A percentile compares a stretch with the other conserved stretches of the same genome.
These are phyloP conservation scores for Aspergillus pseudoglaucus DNA, from an alignment of 2,329 filamentous ascomycete species.

Conservation along the genomic window DNA sequence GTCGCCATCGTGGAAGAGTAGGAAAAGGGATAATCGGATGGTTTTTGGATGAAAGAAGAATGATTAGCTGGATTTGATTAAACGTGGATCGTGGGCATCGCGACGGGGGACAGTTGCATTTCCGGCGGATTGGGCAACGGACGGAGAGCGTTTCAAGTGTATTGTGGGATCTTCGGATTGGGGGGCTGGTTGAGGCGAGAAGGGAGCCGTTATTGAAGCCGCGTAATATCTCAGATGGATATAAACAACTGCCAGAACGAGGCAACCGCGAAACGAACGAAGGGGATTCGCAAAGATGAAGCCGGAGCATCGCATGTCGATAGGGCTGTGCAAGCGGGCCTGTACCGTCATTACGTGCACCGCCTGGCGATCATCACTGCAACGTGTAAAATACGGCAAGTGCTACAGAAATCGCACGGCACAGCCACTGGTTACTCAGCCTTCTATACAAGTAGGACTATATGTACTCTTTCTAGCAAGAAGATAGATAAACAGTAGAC, in stretches of 20 bases:
- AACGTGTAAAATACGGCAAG: too few species aligned
- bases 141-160: not conserved
- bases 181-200: too few species aligned
- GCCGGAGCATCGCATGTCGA: not conserved
- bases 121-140: not conserved
- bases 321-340: not conserved
- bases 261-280: not conserved
- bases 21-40: too few species aligned
- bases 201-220: too few species aligned
- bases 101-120: conserved; percentile 1
- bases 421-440: not conserved
- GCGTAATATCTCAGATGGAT: too few species aligned
- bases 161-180: too few species aligned
- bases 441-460: not conserved
- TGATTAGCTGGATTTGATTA: conserved; percentile 1
- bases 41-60: too few species aligned
- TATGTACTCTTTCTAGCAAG: not conserved
- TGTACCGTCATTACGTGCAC: too few species aligned
- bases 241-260: not conserved
- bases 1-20: conserved; percentile 28
- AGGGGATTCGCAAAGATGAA: not conserved
- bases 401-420: too few species aligned
- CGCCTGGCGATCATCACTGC: too few species aligned
- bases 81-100: conserved; percentile 9
- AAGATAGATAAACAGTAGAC: too few species aligned